Conservation (phyloP, 1,139 yeast genomes). For the Yamadazyma friedrichii region DNA sequence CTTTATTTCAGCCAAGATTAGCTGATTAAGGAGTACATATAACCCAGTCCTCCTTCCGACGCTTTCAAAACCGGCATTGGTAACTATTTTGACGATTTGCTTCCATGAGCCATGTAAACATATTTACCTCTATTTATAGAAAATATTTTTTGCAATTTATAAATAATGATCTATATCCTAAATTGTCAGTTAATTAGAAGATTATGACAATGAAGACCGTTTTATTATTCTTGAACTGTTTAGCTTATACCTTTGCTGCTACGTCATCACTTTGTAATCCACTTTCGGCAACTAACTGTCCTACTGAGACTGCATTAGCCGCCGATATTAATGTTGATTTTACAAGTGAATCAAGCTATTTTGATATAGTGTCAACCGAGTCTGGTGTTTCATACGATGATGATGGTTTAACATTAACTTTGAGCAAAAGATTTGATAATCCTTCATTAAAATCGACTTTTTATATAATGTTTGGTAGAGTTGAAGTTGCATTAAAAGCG, state of each 20-base stretch:
- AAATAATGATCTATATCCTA: neutral
- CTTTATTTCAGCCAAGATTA: no score
- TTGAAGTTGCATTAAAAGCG: conserved; percentile 65
- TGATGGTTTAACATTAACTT: conserved; percentile 57
- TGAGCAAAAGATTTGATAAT: conserved; percentile 59
- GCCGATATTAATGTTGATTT: conserved; percentile 49
- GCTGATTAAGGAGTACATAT: no score
- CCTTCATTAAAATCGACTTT: conserved; percentile 70
- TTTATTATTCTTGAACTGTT: neutral
- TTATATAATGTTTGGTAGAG: conserved; percentile 79
- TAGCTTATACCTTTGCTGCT: conserved; percentile 9
- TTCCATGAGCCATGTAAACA: no score
- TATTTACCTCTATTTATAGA: no score
- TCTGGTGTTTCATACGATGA: conserved; percentile 23
- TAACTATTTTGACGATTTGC: no score
- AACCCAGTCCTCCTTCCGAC: no score
- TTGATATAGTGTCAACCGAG: conserved; percentile 14
- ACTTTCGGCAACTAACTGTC: conserved; percentile 22
- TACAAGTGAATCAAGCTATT: conserved; percentile 38
- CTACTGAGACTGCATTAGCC: conserved; percentile 53
- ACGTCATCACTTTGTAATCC: conserved; percentile 28
- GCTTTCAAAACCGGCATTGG: no score
- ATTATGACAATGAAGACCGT: conserved; percentile 1
- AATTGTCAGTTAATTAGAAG: neutral
- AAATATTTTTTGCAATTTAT: no score